Conservation (phyloP, 2,329 filamentous ascomycete genomes). For the Penicillium sclerotiorum region DNA sequence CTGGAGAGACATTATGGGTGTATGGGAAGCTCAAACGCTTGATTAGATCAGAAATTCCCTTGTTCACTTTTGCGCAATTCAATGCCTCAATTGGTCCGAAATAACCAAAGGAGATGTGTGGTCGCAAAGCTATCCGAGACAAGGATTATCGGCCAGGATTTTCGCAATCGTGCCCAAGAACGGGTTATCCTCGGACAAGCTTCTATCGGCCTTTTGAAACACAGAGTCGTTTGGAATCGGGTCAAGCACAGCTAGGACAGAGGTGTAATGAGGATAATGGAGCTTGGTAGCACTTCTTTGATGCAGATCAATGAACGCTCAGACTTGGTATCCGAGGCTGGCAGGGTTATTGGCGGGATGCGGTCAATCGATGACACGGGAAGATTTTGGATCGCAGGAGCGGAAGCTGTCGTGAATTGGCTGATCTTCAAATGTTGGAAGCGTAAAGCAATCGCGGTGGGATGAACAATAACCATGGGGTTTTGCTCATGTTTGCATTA, state of each 20-base stretch:
- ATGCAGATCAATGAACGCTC: not conserved
- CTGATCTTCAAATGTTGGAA: no score
- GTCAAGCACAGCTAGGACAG: no score
- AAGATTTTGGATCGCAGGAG: no score
- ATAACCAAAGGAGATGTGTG: not conserved
- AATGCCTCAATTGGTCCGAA: not conserved
- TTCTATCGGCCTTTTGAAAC: no score
- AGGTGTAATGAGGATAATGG: not conserved
- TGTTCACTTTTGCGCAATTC: not conserved
- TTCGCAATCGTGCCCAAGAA: not conserved
- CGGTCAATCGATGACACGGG: no score
- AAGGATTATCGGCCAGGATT: not conserved
- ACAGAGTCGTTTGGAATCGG: no score
- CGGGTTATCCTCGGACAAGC: not conserved
- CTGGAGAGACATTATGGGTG: slow-evolving; percentile 54
- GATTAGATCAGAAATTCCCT: not conserved
- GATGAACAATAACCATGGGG: slow-evolving; percentile 10
- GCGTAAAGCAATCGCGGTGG: not conserved
- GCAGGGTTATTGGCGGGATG: no score
- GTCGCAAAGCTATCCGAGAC: not conserved
- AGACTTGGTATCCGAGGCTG: no score
- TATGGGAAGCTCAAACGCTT: not conserved
- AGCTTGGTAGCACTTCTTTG: not conserved
- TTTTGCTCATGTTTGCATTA: slow-evolving; percentile 19
- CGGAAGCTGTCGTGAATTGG: no score